Percentiles rank a stretch among this genome's conserved stretches.
Evolutionary conservation across 192 early-diverging fungal genomes (phyloP).

Genomic region (Mortierella alpina): DNA sequence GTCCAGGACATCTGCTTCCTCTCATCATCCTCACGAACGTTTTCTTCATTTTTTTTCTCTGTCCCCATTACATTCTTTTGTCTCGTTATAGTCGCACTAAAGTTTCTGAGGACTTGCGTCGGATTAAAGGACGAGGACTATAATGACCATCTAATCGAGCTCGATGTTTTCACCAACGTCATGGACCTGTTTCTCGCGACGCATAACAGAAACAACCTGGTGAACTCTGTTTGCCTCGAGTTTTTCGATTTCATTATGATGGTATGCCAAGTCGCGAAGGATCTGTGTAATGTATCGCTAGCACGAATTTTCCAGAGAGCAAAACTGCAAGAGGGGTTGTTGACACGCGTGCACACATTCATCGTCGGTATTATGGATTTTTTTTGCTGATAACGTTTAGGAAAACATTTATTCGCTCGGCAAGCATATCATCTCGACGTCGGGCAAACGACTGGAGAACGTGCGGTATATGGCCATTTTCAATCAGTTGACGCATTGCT

Average conservation of each 20-base stretch:
- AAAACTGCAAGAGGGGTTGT: too few relatives aligned
- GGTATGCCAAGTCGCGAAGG: slow-evolving; percentile 36
- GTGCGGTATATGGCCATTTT: not conserved
- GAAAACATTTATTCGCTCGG: too few relatives aligned
- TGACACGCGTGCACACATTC: too few relatives aligned
- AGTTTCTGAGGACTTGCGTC: slow-evolving; percentile 80
- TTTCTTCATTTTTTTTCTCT: not conserved
- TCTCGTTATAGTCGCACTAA: slow-evolving; percentile 70
- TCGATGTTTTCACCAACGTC: slow-evolving; percentile 73
- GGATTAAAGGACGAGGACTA: slow-evolving; percentile 84
- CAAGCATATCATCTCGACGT: too few relatives aligned
- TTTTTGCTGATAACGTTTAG: too few relatives aligned
- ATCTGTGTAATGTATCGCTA: not conserved
- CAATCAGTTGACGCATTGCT: not conserved
- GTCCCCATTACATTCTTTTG: not conserved
- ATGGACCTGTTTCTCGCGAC: slow-evolving; percentile 68
- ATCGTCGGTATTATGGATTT: too few relatives aligned
- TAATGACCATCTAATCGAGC: slow-evolving; percentile 73
- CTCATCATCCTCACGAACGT: not conserved
- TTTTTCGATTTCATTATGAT: slow-evolving; percentile 81
- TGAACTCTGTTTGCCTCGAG: slow-evolving; percentile 92
- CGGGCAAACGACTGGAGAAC: too few relatives aligned
- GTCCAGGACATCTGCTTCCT: not conserved
- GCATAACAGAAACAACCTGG: slow-evolving; percentile 76
- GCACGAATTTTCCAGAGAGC: too few relatives aligned